Evolutionary conservation across 1,284 basidiomycete genomes (phyloP), one percentile per base, ranked within the genome.

Genomic region (Entoloma clypeatum): DNA sequence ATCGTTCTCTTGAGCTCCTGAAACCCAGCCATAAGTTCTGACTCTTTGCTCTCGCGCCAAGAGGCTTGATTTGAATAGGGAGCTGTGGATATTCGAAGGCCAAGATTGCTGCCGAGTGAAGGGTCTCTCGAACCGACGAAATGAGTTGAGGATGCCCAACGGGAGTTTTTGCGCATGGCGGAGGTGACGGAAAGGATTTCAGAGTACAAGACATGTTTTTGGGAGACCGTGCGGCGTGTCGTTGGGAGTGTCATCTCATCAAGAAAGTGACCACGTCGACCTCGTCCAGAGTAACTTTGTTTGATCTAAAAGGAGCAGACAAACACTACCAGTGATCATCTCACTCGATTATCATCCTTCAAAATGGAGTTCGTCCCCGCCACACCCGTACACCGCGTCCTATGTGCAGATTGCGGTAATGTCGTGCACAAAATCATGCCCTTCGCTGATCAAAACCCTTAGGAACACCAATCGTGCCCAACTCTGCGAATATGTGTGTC

Each of bases 401-500:
- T 90, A 7, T 90, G 86, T 50, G 87, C 87, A 5, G 86, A 90
- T 63, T 90, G 87, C 55, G 86, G 87, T 79, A 67, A n/a, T n/a
- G n/a, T n/a, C 57, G 71, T 56, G 33, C 11, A 34, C 36, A 13
- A 39, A 28, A 43, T 39, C 41, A 11, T n/a, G 7, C 29, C 17
- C 22, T n/a, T 11, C 34, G 41, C 28, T 46, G 18, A 48, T 46
- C 27, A 35, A 18, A 36, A 29, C 23, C 37, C 10, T 36, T 47
- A 86, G 92, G 92, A 46, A 89, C 83, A n/a, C 90, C 90, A 40
- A 99, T 98, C 59, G 81, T 88, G 36, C 90, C 95, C 23, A 98
- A 98, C 65, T 92, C 90, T 50, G 93, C 95, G 39, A 97, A 97
- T 70, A 74, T 97, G 30, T 98, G 95, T 65, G 86, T 94, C n/a